phyloP scores from a whole-genome alignment of 192 early-diverging fungal species.

The Coemansia sp. region DNA sequence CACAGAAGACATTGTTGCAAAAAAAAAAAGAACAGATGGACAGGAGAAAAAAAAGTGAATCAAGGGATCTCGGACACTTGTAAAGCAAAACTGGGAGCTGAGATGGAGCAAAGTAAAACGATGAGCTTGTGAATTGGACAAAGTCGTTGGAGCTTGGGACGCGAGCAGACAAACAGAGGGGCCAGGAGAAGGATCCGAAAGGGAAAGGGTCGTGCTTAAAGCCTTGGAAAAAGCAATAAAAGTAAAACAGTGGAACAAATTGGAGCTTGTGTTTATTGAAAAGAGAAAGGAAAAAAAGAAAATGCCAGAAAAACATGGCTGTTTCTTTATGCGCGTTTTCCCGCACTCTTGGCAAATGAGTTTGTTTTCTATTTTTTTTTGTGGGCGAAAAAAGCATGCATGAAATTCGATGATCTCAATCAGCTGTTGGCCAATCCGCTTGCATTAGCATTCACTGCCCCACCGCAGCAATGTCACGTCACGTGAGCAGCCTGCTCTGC shows the following conservation, averaged over 20 bases:
- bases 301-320: not conserved
- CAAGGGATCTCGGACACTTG: not conserved
- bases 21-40: not conserved
- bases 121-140: not conserved
- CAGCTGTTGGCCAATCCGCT: too few relatives aligned
- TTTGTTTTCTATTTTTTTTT: not conserved
- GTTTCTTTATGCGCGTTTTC: not conserved
- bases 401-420: too few relatives aligned
- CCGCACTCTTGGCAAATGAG: not conserved
- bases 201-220: not conserved
- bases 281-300: not conserved
- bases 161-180: not conserved
- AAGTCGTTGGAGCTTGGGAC: not conserved
- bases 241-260: conserved; percentile 1
- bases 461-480: too few relatives aligned
- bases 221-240: not conserved
- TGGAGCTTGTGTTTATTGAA: conserved; percentile 7
- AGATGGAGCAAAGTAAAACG: not conserved
- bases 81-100: not conserved
- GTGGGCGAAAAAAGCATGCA: too few relatives aligned
- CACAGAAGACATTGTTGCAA: not conserved
- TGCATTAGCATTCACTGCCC: too few relatives aligned
- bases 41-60: not conserved
- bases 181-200: not conserved
- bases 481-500: too few relatives aligned